A percentile compares a stretch with the other conserved stretches of the same genome.
phyloP scores from a whole-genome alignment of 2,329 filamentous ascomycete genomes.

The Ascochyta lentis region DNA sequence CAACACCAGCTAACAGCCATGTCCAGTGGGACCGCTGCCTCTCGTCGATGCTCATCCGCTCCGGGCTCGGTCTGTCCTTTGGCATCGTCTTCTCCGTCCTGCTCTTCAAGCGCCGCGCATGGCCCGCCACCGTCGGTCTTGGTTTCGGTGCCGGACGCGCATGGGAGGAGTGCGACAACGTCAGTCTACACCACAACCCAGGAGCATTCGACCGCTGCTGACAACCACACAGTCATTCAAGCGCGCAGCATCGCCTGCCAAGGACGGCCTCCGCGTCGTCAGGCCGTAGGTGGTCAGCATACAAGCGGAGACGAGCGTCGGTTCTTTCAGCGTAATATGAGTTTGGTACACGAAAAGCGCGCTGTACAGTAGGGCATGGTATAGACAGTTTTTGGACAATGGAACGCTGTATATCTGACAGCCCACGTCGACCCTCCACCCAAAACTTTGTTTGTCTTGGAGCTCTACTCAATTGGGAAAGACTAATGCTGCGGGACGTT shows the following conservation, averaged over 20 bases:
- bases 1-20: slow-evolving; percentile 27
- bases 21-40: slow-evolving; percentile 97
- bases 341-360: slow-evolving; percentile 28
- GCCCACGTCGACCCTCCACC: neutral
- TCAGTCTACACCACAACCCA: slow-evolving; percentile 38
- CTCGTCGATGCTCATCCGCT: slow-evolving; percentile 96
- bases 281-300: slow-evolving; percentile 46
- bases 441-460: neutral
- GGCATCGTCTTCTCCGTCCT: slow-evolving; percentile 98
- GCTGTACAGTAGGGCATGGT: slow-evolving; percentile 47
- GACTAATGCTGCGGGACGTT: neutral
- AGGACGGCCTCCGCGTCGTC: slow-evolving; percentile 57
- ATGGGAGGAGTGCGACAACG: slow-evolving; percentile 96
- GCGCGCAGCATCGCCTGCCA: slow-evolving; percentile 55
- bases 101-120: slow-evolving; percentile 96
- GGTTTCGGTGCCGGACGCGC: slow-evolving; percentile 96
- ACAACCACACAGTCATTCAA: slow-evolving; percentile 56
- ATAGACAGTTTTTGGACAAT: slow-evolving; percentile 40
- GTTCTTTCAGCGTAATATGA: slow-evolving; percentile 25
- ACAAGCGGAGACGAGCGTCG: slow-evolving; percentile 3
- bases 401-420: slow-evolving; percentile 36
- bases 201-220: neutral
- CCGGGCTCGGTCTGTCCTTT: slow-evolving; percentile 92
- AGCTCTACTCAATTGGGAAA: neutral
- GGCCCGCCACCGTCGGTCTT: slow-evolving; percentile 93